These are phyloP conservation scores for Candida piceae DNA, from an alignment of 805 yeast species.

Conservation along the genomic window DNA sequence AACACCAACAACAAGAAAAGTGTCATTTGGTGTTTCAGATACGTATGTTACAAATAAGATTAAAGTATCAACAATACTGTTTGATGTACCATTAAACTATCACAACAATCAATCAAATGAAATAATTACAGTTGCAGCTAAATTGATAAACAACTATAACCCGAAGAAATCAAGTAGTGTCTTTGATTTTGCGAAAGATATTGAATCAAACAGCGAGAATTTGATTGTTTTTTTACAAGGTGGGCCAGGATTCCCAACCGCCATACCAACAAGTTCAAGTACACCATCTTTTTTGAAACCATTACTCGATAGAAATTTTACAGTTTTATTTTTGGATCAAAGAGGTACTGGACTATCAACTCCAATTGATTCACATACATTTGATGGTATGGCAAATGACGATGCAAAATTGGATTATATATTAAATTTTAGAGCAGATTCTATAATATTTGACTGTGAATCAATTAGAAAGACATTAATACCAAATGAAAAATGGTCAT, in stretches of 20 bases:
- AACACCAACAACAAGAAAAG: too few species aligned
- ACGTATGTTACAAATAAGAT: slow-evolving; percentile 14
- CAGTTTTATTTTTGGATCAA: slow-evolving; percentile 44
- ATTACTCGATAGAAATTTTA: slow-evolving; percentile 15
- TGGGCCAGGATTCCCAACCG: slow-evolving; percentile 49
- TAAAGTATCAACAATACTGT: slow-evolving; percentile 18
- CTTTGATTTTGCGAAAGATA: slow-evolving; percentile 23
- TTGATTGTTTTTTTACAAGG: slow-evolving; percentile 44
- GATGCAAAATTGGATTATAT: slow-evolving; percentile 34
- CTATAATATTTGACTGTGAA: slow-evolving; percentile 48
- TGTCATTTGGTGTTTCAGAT: too few species aligned
- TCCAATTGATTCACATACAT: slow-evolving; percentile 35
- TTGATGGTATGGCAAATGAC: slow-evolving; percentile 12
- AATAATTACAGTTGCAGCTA: slow-evolving; percentile 16
- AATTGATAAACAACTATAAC: slow-evolving; percentile 15
- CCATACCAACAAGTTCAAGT: slow-evolving; percentile 11
- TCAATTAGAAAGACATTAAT: slow-evolving; percentile 34
- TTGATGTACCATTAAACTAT: slow-evolving; percentile 27
- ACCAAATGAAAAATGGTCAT: slow-evolving; percentile 37
- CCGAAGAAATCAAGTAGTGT: slow-evolving; percentile 1
- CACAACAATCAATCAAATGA: neutral
- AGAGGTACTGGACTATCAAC: slow-evolving; percentile 57
- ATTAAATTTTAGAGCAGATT: slow-evolving; percentile 46
- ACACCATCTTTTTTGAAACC: slow-evolving; percentile 15
- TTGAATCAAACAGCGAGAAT: neutral